Percentiles rank a stretch among this genome's conserved stretches.
Conservation (phyloP, 1,284 basidiomycete genomes). For the Malassezia dermatis region DNA sequence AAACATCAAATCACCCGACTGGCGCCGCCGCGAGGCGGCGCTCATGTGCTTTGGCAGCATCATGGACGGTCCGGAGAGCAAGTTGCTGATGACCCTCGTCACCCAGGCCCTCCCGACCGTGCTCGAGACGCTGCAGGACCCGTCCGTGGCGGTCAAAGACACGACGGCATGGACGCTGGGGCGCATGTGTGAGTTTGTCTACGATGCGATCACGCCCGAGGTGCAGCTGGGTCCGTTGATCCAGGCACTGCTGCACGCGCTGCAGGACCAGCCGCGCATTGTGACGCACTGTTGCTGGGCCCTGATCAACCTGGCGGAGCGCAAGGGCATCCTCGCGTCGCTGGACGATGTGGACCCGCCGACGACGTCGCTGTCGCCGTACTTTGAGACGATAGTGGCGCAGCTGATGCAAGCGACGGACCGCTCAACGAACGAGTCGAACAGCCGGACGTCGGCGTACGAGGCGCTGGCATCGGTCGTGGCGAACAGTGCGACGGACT, state of each 20-base stretch:
- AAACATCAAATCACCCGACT: constrained; percentile 79
- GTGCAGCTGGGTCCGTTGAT: constrained; percentile 76
- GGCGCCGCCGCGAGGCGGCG: constrained; percentile 90
- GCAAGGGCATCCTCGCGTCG: constrained; percentile 33
- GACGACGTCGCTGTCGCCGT: constrained; percentile 65
- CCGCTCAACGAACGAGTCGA: constrained; percentile 75
- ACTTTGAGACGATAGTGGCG: constrained; percentile 61
- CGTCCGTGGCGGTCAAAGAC: constrained; percentile 79
- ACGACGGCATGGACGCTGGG: constrained; percentile 97
- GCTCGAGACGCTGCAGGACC: constrained; percentile 87
- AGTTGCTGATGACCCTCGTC: constrained; percentile 76
- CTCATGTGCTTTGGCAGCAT: constrained; percentile 98
- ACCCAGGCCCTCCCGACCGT: constrained; percentile 86
- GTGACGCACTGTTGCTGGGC: constrained; percentile 92
- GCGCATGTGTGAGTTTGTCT: constrained; percentile 81
- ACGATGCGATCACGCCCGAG: constrained; percentile 76
- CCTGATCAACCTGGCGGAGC: constrained; percentile 67
- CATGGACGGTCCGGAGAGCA: constrained; percentile 83
- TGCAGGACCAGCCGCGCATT: constrained; percentile 74
- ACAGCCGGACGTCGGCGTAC: constrained; percentile 89
- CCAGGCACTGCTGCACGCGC: constrained; percentile 68
- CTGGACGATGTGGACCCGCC: constrained; percentile 53
- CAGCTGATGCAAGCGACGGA: constrained; percentile 33
- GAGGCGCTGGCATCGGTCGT: constrained; percentile 84
- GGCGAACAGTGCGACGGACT: constrained; percentile 69